Evolutionary conservation across 108 stramenopile genomes (phyloP).

Genomic region (Cyclotella cryptica): DNA sequence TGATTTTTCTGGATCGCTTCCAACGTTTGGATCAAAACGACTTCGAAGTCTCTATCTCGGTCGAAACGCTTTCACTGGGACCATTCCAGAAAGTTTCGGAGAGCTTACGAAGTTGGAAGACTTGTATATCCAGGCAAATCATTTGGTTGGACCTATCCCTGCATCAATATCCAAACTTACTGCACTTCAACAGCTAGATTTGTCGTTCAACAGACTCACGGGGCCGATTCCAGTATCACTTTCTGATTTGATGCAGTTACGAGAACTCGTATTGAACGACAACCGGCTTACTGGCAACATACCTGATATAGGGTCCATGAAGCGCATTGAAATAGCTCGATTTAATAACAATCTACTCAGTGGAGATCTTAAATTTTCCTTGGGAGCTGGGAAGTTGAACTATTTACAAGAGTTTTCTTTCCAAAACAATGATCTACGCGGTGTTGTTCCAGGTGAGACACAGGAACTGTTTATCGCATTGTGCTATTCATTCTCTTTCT

Average conservation of each 20-base stretch:
- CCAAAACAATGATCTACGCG: conserved; percentile 40
- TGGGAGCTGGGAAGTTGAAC: conserved; percentile 29
- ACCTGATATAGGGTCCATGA: conserved; percentile 41
- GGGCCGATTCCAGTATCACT: conserved; percentile 40
- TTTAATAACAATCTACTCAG: conserved; percentile 47
- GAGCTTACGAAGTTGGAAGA: conserved; percentile 39
- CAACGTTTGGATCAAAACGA: conserved; percentile 47
- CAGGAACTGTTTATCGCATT: background rate
- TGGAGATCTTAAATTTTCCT: conserved; percentile 31
- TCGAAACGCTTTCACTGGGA: conserved; percentile 57
- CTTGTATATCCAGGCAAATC: conserved; percentile 43
- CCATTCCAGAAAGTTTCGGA: conserved; percentile 55
- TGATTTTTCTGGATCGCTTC: conserved; percentile 43
- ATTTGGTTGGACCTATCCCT: conserved; percentile 43
- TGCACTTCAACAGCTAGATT: conserved; percentile 35
- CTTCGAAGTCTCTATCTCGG: conserved; percentile 49
- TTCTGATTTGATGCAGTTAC: conserved; percentile 28
- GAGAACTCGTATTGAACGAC: conserved; percentile 37
- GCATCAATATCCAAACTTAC: conserved; percentile 35
- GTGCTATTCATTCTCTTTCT: background rate
- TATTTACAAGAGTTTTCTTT: conserved; percentile 39
- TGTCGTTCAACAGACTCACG: conserved; percentile 45
- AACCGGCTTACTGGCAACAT: conserved; percentile 40
- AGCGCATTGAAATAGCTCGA: conserved; percentile 39
- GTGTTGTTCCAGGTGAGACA: conserved; percentile 16